These are phyloP conservation scores for Allium sativum DNA, from an alignment of 106 monocot genomes.

Conservation along the genomic window DNA sequence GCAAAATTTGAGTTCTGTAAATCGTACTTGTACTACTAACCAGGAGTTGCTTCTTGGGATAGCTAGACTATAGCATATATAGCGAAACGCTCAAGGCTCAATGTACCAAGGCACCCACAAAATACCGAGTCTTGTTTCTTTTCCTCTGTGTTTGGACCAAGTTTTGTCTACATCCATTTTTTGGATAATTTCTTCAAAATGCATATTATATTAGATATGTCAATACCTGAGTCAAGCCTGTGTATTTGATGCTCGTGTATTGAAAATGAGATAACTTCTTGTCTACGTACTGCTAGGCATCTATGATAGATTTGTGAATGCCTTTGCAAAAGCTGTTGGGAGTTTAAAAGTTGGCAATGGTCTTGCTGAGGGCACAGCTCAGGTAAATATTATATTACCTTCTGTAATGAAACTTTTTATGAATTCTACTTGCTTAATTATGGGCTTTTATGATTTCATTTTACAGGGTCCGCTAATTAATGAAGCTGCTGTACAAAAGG, in stretches of 20 bases:
- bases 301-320: slow-evolving; percentile 82
- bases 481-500: slow-evolving; percentile 92
- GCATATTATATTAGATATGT: too few relatives aligned
- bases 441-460: background rate
- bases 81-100: too few relatives aligned
- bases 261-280: background rate
- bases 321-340: slow-evolving; percentile 69
- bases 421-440: background rate
- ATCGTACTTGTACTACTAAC: too few relatives aligned
- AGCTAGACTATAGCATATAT: too few relatives aligned
- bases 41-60: too few relatives aligned
- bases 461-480: slow-evolving; percentile 92
- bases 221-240: too few relatives aligned
- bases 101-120: too few relatives aligned
- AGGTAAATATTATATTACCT: slow-evolving; percentile 35
- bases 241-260: background rate
- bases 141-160: too few relatives aligned
- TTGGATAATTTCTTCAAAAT: too few relatives aligned
- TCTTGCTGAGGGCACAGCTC: slow-evolving; percentile 49
- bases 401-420: slow-evolving; percentile 1
- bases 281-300: slow-evolving; percentile 41
- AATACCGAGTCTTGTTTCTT: too few relatives aligned
- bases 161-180: too few relatives aligned
- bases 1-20: too few relatives aligned
- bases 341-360: slow-evolving; percentile 90